A percentile compares a stretch with the other conserved stretches of the same genome.
phyloP scores from a whole-genome alignment of 805 yeast species.

The Schwanniomyces sp. region DNA sequence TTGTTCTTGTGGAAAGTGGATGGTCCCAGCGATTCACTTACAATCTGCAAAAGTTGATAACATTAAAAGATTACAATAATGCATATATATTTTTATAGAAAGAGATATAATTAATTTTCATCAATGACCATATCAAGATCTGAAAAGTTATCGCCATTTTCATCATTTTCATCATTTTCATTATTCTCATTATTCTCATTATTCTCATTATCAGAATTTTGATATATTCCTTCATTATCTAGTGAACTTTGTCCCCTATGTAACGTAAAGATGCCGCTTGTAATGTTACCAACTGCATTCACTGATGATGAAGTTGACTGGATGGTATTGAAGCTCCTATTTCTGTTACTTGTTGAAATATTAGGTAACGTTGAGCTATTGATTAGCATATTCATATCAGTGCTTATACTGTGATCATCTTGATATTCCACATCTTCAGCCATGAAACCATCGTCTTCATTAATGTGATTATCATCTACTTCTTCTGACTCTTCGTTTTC shows the following conservation, averaged over 20 bases:
- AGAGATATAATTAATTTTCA: conserved; percentile 14
- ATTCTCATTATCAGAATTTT: conserved; percentile 7
- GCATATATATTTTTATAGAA: not conserved
- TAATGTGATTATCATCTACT: conserved; percentile 8
- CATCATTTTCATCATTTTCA: conserved; percentile 7
- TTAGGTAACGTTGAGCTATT: conserved; percentile 13
- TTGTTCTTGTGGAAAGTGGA: conserved; percentile 95
- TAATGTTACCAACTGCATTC: conserved; percentile 1
- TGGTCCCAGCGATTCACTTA: conserved; percentile 85
- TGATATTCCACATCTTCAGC: conserved; percentile 49
- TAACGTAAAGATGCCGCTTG: not conserved
- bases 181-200: too few relatives aligned
- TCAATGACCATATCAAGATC: conserved; percentile 48
- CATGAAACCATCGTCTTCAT: conserved; percentile 44
- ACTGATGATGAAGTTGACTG: conserved; percentile 16
- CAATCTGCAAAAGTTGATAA: conserved; percentile 81
- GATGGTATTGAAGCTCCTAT: conserved; percentile 17
- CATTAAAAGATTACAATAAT: conserved; percentile 23
- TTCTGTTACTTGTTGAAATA: conserved; percentile 12
- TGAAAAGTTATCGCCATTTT: conserved; percentile 25
- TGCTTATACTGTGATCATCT: conserved; percentile 32
- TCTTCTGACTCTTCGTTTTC: conserved; percentile 11
- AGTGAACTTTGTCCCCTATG: not conserved
- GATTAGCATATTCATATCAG: conserved; percentile 14
- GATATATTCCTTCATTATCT: not conserved